phyloP scores from a whole-genome alignment of 495 filamentous ascomycete species.

The Rostrohypoxylon terebratum region DNA sequence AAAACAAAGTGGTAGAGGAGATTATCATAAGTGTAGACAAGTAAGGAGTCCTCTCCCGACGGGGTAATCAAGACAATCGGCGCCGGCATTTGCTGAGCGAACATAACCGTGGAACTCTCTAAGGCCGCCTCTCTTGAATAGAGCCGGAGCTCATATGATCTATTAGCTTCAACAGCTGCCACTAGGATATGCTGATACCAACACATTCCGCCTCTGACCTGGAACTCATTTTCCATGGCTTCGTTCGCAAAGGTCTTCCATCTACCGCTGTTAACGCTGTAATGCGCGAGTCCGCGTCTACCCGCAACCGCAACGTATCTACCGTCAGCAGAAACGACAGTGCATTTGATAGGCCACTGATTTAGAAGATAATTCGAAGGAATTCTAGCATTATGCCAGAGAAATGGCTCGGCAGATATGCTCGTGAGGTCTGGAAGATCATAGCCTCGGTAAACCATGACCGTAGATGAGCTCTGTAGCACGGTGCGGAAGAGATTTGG shows the following conservation, averaged over 20 bases:
- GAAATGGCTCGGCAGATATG: slow-evolving; percentile 88
- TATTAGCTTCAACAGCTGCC: slow-evolving; percentile 88
- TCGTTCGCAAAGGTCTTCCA: slow-evolving; percentile 95
- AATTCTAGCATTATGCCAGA: slow-evolving; percentile 93
- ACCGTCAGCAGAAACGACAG: slow-evolving; percentile 88
- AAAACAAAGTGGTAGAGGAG: slow-evolving; percentile 95
- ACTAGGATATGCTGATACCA: slow-evolving; percentile 98
- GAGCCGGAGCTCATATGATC: slow-evolving; percentile 86
- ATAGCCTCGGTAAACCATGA: slow-evolving; percentile 93
- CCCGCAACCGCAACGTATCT: slow-evolving; percentile 96
- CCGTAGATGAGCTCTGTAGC: slow-evolving; percentile 83
- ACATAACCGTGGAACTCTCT: slow-evolving; percentile 76
- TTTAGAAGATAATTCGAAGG: slow-evolving; percentile 84
- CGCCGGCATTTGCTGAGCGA: slow-evolving; percentile 80
- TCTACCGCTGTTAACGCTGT: slow-evolving; percentile 91
- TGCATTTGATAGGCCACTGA: slow-evolving; percentile 91
- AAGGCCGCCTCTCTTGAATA: slow-evolving; percentile 89
- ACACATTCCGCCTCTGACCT: slow-evolving; percentile 95
- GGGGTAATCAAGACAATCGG: slow-evolving; percentile 87
- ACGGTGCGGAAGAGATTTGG: slow-evolving; percentile 90
- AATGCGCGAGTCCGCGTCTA: slow-evolving; percentile 91
- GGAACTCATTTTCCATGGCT: slow-evolving; percentile 85
- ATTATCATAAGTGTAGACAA: slow-evolving; percentile 98
- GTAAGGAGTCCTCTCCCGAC: slow-evolving; percentile 91
- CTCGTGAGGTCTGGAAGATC: slow-evolving; percentile 89